Evolutionary conservation across 495 filamentous ascomycete genomes (phyloP), one percentile per base, ranked within the genome.

Genomic region (Aspergillus coremiiformis): DNA sequence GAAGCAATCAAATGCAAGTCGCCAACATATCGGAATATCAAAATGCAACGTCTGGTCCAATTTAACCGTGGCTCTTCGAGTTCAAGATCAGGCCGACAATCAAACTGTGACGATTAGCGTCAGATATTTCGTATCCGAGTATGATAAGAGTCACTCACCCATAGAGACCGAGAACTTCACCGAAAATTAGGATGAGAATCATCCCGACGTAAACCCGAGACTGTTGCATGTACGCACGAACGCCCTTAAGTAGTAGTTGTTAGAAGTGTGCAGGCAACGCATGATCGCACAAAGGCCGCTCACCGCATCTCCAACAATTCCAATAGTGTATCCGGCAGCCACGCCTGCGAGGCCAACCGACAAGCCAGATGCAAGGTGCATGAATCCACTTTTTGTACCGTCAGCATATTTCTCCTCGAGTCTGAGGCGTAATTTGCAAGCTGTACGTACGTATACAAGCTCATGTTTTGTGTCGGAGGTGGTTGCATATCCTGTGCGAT

Each of bases 141-240:
- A 11, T 20, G 21, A 27, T 32, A 29, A 43, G 14, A 22, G 49
- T 26, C 53, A 76, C 86, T 57, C 80, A 94, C 86, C 94, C 94
- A 64, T 99, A 99, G 35, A 99, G 84, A 59, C 93, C 93, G 57
- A 99, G 69, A 19, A 99, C 93, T 77, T 99, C 93, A 44, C 87
- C 92, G 65, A 98, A 98, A 81, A 98, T 98, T 58, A 98, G 78
- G 54, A 98, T 96, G 60, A 98, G 68, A 51, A 98, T 92, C 93
- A 97, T 96, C 67, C 93, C 93, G 30, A 99, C 93, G 60, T 96
- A 99, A 39, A 99, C 84, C 47, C 91, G 82, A 19, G 85, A 91
- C 70, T 99, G 93, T 56, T 84, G 82, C 91, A 99, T 94, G 70
- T 94, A 99, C 44, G 90, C 81, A 54, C 93, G 80, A 44, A 95